Base-by-base conservation (phyloP, 148 eudicot species). In the Pharnaceum exiguum region DNA sequence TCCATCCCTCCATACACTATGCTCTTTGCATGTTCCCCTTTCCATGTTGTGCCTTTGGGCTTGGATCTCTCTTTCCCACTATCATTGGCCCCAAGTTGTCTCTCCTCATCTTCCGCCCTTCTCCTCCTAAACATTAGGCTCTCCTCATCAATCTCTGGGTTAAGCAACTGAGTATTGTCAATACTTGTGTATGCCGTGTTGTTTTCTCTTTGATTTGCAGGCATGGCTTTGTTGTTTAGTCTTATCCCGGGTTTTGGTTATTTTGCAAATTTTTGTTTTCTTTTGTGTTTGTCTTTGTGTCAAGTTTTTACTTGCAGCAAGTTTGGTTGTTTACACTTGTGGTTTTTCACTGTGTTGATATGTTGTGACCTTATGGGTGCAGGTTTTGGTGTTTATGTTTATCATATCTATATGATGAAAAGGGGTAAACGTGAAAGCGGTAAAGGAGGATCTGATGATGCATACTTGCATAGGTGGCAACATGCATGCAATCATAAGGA, bases 1-100 rank as follows among this genome's bases (percentile, higher is more conserved):
- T 84, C 90, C 29, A 84, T 62, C 21, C 90, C 86, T 3, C 83
- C 83, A 40, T 84, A 80, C 21, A 84, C 83, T 11, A 84, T 74
- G 63, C 90, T 84, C 77, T 78, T 84, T 23, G 75, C 83, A 47
- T 72, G 72, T 53, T 80, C 85, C 1, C 82, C 75, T 44, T 74
- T 77, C 86, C 86, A 81, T 65, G 66, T 2, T 28, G 86, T 82
- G 67, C 75, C 51, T 58, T 71, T 81, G 27, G 86, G 82, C 58
- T 38, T 59, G 61, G 64, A 62, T 53, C 73, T 63, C 33, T 66
- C 75, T 16, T 55, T 44, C 1, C 30, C 62, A 18, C 53, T 55
- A 10, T 47, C 33, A 51, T 27, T 49, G 54, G n/a, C 52, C 13
- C 1, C 2, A 2, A 2, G 7, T 7, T 17, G 11, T 0, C 25